Base-by-base conservation (phyloP, 768 basidiomycete species). In the Pholiota conissans region DNA sequence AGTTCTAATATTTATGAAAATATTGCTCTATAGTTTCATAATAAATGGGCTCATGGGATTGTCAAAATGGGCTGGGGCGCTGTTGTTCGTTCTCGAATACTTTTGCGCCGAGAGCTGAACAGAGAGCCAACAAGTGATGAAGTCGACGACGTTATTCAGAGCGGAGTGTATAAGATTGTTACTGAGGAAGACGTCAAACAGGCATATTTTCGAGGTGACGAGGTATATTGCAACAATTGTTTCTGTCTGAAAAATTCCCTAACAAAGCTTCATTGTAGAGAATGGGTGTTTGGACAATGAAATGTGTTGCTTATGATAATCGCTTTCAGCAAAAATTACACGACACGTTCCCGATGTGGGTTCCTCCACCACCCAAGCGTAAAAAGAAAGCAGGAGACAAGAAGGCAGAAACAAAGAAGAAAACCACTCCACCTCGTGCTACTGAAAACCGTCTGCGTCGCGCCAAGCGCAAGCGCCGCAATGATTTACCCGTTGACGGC, bases 281-380 rank as follows among this genome's bases (percentile, higher is more conserved):
- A 20, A 63, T 79, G 24, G 65, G 64, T 0, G 72, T 75, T 0
- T 76, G 73, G 72, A 72, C 70, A 0, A 68, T 77, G 72, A 73
- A 77, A 55, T 79, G 77, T 49, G 65, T 77, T 16, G 75, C 68
- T 2, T 79, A 79, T 46, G 74, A 79, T 47, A 61, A 62, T 4
- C 60, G 69, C 0, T 75, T 78, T 48, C 76, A 78, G 56, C 55
- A 57, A 10, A 63, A 69, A 4, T 55, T 79, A 3, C 65, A 67
- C 16, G 65, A 69, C 24, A 69, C 68, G 22, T 64, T 63, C 24
- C 56, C 53, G 0, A 35, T 9, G 0, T 67, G 62, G 63, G 11
- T 24, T 8, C 40, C 22, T 22, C 42, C 42, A 3, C 42, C 37
- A 18, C 37, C 42, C 3, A 26, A 22, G 11, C 42, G 8, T 18